Evolutionary conservation across 2,329 filamentous ascomycete species (phyloP).

Genomic region (Trichoderma aggressivum): DNA sequence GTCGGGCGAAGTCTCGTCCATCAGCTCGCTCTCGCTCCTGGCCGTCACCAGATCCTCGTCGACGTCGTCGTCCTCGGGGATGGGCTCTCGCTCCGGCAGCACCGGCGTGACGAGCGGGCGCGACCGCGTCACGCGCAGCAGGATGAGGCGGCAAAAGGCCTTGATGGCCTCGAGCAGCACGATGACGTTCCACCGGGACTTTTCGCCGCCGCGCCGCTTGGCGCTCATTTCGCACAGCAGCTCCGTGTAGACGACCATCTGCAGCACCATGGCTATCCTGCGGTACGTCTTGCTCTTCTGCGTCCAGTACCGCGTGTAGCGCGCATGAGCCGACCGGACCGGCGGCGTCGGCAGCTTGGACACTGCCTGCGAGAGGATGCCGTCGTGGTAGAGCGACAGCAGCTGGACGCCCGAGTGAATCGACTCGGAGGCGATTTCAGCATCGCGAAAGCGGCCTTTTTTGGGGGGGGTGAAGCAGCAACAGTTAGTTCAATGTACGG

Average conservation of each 20-base stretch:
- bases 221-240: conserved; percentile 97
- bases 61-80: conserved; percentile 55
- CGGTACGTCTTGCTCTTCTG: conserved; percentile 67
- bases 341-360: conserved; percentile 55
- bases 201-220: conserved; percentile 77
- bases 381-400: conserved; percentile 89
- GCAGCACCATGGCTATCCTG: conserved; percentile 74
- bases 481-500: background rate
- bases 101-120: conserved; percentile 79
- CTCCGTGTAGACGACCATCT: conserved; percentile 92
- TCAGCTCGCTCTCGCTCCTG: conserved; percentile 41
- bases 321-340: conserved; percentile 55
- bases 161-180: conserved; percentile 83
- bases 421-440: conserved; percentile 91
- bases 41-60: conserved; percentile 44
- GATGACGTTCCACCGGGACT: conserved; percentile 79
- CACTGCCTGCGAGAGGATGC: conserved; percentile 66
- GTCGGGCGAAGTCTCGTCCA: conserved; percentile 40
- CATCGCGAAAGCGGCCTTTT: conserved; percentile 77
- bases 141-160: conserved; percentile 74
- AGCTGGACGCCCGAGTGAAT: conserved; percentile 86
- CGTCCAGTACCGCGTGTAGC: conserved; percentile 67
- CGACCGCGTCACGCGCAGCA: conserved; percentile 78
- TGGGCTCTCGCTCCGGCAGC: conserved; percentile 78
- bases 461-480: too few relatives aligned